Evolutionary conservation across 306 rosid species (phyloP).

Genomic region (Gynostemma pentaphyllum): DNA sequence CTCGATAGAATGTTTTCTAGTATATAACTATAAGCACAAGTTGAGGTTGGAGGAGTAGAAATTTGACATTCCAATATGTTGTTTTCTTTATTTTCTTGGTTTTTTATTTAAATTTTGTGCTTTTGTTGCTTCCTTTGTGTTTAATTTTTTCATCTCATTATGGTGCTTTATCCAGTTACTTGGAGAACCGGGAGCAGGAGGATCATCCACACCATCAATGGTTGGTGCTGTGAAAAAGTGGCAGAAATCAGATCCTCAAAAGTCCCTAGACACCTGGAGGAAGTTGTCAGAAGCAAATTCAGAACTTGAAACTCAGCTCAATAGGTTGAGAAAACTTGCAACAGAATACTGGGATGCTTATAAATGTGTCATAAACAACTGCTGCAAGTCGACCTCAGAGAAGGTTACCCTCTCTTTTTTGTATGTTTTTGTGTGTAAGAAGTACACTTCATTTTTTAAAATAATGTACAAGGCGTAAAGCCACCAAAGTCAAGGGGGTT

Average conservation of each 20-base stretch:
- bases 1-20: background rate
- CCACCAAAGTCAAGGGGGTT: too few relatives aligned
- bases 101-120: background rate
- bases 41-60: background rate
- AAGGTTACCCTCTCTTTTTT: constrained; percentile 36
- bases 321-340: constrained; percentile 49
- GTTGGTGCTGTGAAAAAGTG: constrained; percentile 92
- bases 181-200: constrained; percentile 97
- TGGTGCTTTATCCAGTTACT: constrained; percentile 45
- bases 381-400: constrained; percentile 60
- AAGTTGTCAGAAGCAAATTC: constrained; percentile 76
- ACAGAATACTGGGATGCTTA: constrained; percentile 79
- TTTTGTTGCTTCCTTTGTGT: background rate
- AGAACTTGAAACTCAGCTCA: constrained; percentile 60
- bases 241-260: constrained; percentile 78
- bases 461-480: too few relatives aligned
- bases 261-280: constrained; percentile 65
- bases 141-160: constrained; percentile 11
- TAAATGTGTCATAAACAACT: constrained; percentile 38
- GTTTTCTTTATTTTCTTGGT: background rate
- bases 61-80: background rate
- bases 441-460: too few relatives aligned
- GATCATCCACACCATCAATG: constrained; percentile 97
- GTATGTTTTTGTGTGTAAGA: too few relatives aligned
- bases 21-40: background rate